Evolutionary conservation across 208 protist genomes (phyloP), one percentile per base, ranked within the genome.

Genomic region (Leishmania aethiopica): DNA sequence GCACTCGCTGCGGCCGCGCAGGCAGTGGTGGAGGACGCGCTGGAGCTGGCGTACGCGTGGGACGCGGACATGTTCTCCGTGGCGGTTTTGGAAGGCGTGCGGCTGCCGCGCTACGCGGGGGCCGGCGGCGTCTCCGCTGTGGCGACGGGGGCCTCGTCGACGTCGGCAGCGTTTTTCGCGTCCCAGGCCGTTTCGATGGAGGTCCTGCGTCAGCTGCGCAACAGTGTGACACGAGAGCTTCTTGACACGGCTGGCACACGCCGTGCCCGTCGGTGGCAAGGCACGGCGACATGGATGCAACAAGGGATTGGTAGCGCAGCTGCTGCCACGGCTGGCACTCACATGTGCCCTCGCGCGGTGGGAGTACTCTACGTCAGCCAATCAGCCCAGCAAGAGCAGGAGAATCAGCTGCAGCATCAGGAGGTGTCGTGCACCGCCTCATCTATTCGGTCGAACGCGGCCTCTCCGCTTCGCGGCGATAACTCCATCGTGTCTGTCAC

Each of bases 1-100:
- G 57, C 53, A 1, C n/a, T 59, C 8, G 76, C 45, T 40, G 42
- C 76, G 19, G 57, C 45, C 0, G 45, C 77, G 15, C 81, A 77
- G 69, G 45, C 81, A 4, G 78, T 89, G 6, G 86, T 95, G 19
- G 90, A 92, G 79, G 92, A 94, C 76, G 94, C 87, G n/a, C 78
- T 97, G 69, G 80, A 87, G 69, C 84, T 96, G 47, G 91, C 91
- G 7, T 88, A 85, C 71, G 81, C 89, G 40, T 97, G 94, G 94
- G 87, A 91, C 67, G 90, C 91, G 3, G 92, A 95, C 77, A 94
- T 95, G 91, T 91, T 97, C 76, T 91, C 92, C 32, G 88, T 96
- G 2, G 92, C 92, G 15, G 82, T 95, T 32, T 80, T 96, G 10
- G 81, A 85, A 25, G 84, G 80, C 7, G 66, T 71, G 15, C 77